These are phyloP conservation scores for Musa troglodytarum DNA, from an alignment of 176 grass and related monocot genomes.

Conservation along the genomic window DNA sequence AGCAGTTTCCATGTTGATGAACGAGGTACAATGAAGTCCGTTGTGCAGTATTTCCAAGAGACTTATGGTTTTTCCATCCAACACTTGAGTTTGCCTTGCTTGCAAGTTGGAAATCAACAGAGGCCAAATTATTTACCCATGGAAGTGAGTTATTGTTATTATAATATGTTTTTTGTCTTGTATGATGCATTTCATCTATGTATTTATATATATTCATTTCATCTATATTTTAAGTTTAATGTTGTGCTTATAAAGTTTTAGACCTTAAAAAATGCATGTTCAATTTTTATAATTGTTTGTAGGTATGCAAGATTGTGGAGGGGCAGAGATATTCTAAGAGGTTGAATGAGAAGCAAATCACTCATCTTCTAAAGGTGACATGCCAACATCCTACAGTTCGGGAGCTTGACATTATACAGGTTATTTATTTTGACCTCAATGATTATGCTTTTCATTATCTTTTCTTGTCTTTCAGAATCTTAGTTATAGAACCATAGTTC, in stretches of 20 bases:
- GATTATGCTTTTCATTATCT: background rate
- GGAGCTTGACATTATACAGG: constrained; percentile 28
- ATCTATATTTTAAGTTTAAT: no score
- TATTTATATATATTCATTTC: constrained; percentile 11
- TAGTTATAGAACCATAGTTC: background rate
- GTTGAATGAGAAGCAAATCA: constrained; percentile 30
- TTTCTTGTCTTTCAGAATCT: background rate
- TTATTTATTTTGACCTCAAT: background rate
- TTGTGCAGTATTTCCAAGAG: constrained; percentile 53
- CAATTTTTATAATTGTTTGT: constrained; percentile 1
- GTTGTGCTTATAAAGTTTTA: background rate
- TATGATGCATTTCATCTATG: background rate
- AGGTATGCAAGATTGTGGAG: constrained; percentile 54
- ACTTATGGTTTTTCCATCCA: constrained; percentile 29
- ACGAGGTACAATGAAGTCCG: constrained; percentile 42
- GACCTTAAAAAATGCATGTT: background rate
- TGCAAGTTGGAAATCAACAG: constrained; percentile 53
- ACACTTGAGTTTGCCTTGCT: constrained; percentile 43
- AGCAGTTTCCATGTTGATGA: constrained; percentile 80
- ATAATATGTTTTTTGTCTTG: background rate
- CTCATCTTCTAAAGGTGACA: constrained; percentile 23
- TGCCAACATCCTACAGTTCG: constrained; percentile 26
- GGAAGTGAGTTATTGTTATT: constrained; percentile 45
- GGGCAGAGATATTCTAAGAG: constrained; percentile 60
- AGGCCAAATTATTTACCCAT: constrained; percentile 64